phyloP scores from a whole-genome alignment of 345 rosid species.

The Corchorus olitorius region DNA sequence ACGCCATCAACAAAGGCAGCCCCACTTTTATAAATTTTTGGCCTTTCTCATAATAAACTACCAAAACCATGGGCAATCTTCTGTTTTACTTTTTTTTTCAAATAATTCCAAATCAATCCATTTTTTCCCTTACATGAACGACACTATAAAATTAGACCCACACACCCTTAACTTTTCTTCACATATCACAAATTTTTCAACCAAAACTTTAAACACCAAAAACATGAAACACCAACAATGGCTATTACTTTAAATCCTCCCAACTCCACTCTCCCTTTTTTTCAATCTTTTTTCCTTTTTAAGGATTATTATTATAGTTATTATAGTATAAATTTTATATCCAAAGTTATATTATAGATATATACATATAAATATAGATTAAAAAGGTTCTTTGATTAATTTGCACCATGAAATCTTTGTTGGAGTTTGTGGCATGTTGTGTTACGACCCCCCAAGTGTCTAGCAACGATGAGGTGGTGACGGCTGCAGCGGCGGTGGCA shows the following conservation, averaged over 20 bases:
- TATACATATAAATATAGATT: background rate
- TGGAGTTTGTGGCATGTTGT: conserved; percentile 55
- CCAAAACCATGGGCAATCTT: background rate
- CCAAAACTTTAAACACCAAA: background rate
- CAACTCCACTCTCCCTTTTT: background rate
- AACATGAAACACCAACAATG: background rate
- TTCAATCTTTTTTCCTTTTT: background rate
- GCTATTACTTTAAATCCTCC: background rate
- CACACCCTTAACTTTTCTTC: too few relatives aligned
- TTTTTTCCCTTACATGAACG: background rate
- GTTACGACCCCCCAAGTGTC: conserved; percentile 8
- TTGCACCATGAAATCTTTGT: conserved; percentile 46
- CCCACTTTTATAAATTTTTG: background rate
- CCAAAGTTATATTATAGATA: background rate
- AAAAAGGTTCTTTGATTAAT: background rate
- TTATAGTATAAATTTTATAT: too few relatives aligned
- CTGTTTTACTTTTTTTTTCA: background rate
- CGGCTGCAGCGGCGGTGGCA: conserved; percentile 12
- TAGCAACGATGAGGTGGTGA: background rate
- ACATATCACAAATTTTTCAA: background rate
- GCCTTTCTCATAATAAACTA: background rate
- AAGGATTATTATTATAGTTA: too few relatives aligned
- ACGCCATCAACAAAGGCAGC: background rate
- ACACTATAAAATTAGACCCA: background rate
- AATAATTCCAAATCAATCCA: conserved; percentile 3